Conservation (phyloP, 2,329 filamentous ascomycete species). For the Xylaria sp. region DNA sequence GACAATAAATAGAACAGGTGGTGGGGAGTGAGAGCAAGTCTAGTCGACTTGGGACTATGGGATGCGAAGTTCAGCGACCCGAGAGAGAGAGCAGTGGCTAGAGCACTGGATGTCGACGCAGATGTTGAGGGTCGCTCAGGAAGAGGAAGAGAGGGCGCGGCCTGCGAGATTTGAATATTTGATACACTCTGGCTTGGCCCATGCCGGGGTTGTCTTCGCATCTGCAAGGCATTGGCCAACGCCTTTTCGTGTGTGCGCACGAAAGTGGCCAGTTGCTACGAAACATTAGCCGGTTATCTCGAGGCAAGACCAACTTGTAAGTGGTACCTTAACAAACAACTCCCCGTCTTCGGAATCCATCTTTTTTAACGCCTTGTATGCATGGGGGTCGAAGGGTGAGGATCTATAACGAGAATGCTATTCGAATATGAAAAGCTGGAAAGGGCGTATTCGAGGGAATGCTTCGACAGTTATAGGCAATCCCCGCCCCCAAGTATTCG, state of each 20-base stretch:
- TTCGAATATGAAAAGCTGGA: conserved; percentile 10
- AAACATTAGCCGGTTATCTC: conserved; percentile 29
- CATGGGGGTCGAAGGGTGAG: conserved; percentile 47
- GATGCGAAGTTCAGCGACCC: conserved; percentile 85
- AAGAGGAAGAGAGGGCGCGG: conserved; percentile 61
- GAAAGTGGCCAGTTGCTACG: conserved; percentile 90
- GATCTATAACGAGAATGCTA: conserved; percentile 16
- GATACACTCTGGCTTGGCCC: conserved; percentile 69
- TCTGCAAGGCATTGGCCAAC: conserved; percentile 90
- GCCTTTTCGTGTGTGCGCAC: conserved; percentile 98
- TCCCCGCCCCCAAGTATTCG: conserved; percentile 1
- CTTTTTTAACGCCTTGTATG: conserved; percentile 53
- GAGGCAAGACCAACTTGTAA: conserved; percentile 32
- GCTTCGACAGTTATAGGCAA: conserved; percentile 22
- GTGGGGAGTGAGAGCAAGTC: conserved; percentile 90
- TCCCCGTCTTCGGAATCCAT: conserved; percentile 92
- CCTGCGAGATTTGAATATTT: conserved; percentile 59
- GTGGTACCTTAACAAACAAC: conserved; percentile 80
- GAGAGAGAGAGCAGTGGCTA: conserved; percentile 86
- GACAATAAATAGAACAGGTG: conserved; percentile 97
- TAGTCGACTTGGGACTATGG: conserved; percentile 83
- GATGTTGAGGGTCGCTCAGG: conserved; percentile 68
- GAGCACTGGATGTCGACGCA: conserved; percentile 71
- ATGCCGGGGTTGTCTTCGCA: conserved; percentile 78
- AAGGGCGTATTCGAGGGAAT: conserved; percentile 19